Conservation (phyloP, 352 stramenopile genomes). For the Aphanomyces euteiches region DNA sequence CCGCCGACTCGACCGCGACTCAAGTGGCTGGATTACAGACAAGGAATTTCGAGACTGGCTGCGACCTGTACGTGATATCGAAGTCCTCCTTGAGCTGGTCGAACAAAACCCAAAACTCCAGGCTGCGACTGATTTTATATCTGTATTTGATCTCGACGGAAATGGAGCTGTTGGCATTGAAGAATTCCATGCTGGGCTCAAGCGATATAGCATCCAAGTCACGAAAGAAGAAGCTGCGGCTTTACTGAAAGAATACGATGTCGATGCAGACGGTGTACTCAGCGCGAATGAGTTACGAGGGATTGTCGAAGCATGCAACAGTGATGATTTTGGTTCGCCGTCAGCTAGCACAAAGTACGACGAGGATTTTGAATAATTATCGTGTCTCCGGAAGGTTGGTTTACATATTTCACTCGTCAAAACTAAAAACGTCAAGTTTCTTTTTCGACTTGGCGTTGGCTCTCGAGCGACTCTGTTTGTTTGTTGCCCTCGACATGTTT, state of each 20-base stretch:
- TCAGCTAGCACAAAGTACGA: conserved; percentile 36
- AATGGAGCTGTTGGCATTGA: conserved; percentile 56
- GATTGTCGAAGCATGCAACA: conserved; percentile 52
- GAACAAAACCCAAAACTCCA: conserved; percentile 18
- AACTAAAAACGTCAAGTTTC: conserved; percentile 24
- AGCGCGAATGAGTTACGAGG: conserved; percentile 45
- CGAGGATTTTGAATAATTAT: conserved; percentile 52
- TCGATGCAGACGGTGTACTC: conserved; percentile 52
- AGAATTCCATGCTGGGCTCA: conserved; percentile 53
- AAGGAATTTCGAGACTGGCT: conserved; percentile 49
- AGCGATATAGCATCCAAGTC: conserved; percentile 41
- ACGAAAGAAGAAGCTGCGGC: conserved; percentile 41
- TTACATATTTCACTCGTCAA: conserved; percentile 7
- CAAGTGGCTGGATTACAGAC: conserved; percentile 66
- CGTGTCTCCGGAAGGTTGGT: too few species aligned
- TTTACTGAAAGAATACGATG: conserved; percentile 56
- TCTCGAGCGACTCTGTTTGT: background rate
- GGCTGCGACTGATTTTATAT: conserved; percentile 42
- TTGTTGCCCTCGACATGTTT: background rate
- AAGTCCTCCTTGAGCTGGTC: conserved; percentile 51
- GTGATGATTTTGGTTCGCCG: conserved; percentile 52
- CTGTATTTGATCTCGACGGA: conserved; percentile 50
- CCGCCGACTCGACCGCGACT: conserved; percentile 49
- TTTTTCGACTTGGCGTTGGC: background rate
- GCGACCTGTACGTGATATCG: conserved; percentile 54